A percentile compares a stretch with the other conserved stretches of the same genome.
These are phyloP conservation scores for Circinella umbellata DNA, from an alignment of 371 early-diverging fungal genomes.

Conservation along the genomic window DNA sequence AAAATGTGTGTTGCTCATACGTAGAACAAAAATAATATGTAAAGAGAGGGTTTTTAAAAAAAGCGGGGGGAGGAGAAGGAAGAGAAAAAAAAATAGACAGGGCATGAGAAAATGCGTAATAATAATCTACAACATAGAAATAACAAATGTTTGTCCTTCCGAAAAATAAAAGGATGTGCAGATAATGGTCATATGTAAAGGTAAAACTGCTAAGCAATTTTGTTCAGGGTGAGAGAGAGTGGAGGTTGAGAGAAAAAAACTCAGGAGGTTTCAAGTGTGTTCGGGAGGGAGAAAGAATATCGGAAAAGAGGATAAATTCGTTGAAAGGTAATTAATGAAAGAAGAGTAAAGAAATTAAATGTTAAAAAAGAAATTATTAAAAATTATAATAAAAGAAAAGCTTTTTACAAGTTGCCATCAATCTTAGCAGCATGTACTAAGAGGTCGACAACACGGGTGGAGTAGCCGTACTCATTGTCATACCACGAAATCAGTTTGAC, in stretches of 20 bases:
- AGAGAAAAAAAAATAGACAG: conserved; percentile 11
- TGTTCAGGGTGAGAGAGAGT: conserved; percentile 4
- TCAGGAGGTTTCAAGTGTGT: too few relatives aligned
- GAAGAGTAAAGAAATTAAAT: neutral
- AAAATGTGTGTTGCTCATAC: conserved; percentile 10
- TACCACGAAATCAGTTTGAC: conserved; percentile 99
- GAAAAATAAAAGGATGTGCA: conserved; percentile 13
- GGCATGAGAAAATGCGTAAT: conserved; percentile 11
- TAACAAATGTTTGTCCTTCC: neutral
- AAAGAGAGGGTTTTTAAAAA: conserved; percentile 7
- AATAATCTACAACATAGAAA: conserved; percentile 14
- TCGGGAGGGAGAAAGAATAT: neutral
- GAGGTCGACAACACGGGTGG: conserved; percentile 41
- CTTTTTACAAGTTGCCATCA: conserved; percentile 21
- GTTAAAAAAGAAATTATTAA: neutral
- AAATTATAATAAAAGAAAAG: conserved; percentile 1
- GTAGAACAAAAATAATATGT: conserved; percentile 2
- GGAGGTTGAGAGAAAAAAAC: too few relatives aligned
- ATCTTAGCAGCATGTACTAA: conserved; percentile 25
- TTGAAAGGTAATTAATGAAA: neutral
- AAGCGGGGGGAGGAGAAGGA: conserved; percentile 13
- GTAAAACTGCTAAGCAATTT: neutral
- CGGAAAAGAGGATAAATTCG: neutral
- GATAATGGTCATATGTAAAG: conserved; percentile 6
- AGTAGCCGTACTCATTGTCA: conserved; percentile 95